Conservation (phyloP, 1,284 basidiomycete genomes). For the Ceratorhiza oryzae-sativae region DNA sequence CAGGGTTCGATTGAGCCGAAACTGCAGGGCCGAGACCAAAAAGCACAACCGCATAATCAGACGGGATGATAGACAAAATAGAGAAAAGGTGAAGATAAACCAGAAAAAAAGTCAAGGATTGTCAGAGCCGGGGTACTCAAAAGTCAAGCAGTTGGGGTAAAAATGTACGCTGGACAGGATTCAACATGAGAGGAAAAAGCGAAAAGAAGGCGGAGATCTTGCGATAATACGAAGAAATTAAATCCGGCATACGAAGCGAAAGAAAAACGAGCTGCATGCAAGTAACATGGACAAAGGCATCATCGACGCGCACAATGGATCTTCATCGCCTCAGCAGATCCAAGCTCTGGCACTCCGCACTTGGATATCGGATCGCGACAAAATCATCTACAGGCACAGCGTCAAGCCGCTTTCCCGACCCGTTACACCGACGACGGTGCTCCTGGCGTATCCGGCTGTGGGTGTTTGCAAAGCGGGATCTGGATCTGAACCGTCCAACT, state of each 20-base stretch:
- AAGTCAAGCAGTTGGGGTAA: conserved; percentile 14
- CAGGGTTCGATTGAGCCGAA: conserved; percentile 30
- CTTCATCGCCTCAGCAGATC: conserved; percentile 22
- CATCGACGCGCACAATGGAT: too few species aligned
- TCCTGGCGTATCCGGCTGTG: conserved; percentile 22
- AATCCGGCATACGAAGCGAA: conserved; percentile 19
- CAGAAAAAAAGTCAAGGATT: conserved; percentile 18
- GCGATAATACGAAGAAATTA: conserved; percentile 17
- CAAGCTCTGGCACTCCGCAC: conserved; percentile 34
- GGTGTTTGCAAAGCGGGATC: conserved; percentile 25
- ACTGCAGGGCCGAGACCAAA: conserved; percentile 2
- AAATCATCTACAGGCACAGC: conserved; percentile 32
- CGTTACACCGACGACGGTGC: not conserved
- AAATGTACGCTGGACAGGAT: conserved; percentile 20
- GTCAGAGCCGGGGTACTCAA: conserved; percentile 8
- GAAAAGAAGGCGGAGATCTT: not conserved
- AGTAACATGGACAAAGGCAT: not conserved
- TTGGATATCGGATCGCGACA: conserved; percentile 33
- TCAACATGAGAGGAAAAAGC: not conserved
- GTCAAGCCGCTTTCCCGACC: conserved; percentile 31
- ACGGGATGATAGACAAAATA: conserved; percentile 13
- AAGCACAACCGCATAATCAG: conserved; percentile 10
- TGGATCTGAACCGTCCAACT: conserved; percentile 23
- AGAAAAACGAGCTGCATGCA: not conserved
- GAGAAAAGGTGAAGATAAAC: too few species aligned